Conservation (phyloP, 2,329 filamentous ascomycete genomes). For the Cytospora mali region DNA sequence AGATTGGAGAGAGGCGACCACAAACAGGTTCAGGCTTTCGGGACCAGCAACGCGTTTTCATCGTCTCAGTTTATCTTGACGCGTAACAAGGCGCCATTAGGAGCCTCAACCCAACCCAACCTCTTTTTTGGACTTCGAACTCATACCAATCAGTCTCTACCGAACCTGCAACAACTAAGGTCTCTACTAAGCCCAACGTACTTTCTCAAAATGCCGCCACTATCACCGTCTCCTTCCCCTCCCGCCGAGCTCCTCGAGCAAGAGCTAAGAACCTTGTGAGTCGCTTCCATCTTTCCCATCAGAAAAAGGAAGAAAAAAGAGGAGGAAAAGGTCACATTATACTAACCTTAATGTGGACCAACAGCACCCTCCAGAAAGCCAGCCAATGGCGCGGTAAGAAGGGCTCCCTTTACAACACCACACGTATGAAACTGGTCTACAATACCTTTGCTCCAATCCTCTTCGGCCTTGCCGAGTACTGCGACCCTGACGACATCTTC, state of each 20-base stretch:
- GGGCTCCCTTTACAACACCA: background rate
- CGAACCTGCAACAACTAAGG: background rate
- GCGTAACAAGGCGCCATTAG: background rate
- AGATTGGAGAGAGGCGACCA: background rate
- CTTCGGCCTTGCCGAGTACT: background rate
- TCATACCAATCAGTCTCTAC: background rate
- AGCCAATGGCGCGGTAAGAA: background rate
- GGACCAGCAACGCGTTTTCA: background rate
- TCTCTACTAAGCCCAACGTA: background rate
- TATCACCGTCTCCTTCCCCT: background rate
- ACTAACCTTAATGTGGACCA: background rate
- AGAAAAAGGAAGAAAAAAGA: too few species aligned
- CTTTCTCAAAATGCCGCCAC: background rate
- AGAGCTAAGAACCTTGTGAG: background rate
- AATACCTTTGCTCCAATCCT: background rate
- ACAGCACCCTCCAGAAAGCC: background rate
- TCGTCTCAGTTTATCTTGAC: background rate
- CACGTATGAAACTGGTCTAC: slow-evolving; percentile 1
- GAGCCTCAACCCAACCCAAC: background rate
- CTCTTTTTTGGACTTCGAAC: background rate
- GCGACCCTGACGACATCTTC: background rate
- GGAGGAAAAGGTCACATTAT: too few species aligned
- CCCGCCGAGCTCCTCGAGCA: background rate
- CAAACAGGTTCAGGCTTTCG: background rate
- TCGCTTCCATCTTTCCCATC: background rate